These are phyloP conservation scores for Scheffersomyces spartinae DNA, from an alignment of 805 yeast genomes.

Conservation along the genomic window DNA sequence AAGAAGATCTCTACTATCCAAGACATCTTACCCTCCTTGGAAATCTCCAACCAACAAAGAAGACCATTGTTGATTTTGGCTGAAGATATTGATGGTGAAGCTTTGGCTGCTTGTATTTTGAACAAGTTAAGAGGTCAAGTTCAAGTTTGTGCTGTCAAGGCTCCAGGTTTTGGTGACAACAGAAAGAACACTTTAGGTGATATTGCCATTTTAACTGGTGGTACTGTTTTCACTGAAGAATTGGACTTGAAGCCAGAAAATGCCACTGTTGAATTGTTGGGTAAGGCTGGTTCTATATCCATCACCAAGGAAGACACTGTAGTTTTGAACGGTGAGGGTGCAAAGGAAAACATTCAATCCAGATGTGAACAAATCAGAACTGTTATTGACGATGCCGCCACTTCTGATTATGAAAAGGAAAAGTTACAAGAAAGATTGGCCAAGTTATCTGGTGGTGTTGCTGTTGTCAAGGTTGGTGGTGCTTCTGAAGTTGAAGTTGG, in stretches of 20 bases:
- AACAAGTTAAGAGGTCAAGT: slow-evolving; percentile 98
- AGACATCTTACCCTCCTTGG: slow-evolving; percentile 87
- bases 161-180: slow-evolving; percentile 99
- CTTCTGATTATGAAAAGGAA: slow-evolving; percentile 89
- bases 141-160: slow-evolving; percentile 93
- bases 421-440: slow-evolving; percentile 96
- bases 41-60: slow-evolving; percentile 83
- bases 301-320: slow-evolving; percentile 95
- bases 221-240: slow-evolving; percentile 87
- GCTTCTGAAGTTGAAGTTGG: slow-evolving; percentile 95
- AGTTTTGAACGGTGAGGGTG: slow-evolving; percentile 84
- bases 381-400: slow-evolving; percentile 60
- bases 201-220: slow-evolving; percentile 89
- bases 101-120: slow-evolving; percentile 93
- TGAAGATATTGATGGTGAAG: slow-evolving; percentile 97
- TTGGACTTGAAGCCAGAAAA: slow-evolving; percentile 91
- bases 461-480: slow-evolving; percentile 96
- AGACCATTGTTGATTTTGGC: slow-evolving; percentile 90
- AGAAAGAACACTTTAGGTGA: slow-evolving; percentile 94
- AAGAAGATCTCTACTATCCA: slow-evolving; percentile 85
- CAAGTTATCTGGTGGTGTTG: slow-evolving; percentile 96
- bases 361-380: slow-evolving; percentile 93
- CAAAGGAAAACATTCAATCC: slow-evolving; percentile 64
- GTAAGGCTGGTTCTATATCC: slow-evolving; percentile 84
- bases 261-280: slow-evolving; percentile 81